Evolutionary conservation across 495 filamentous ascomycete species (phyloP), one percentile per base, ranked within the genome.

Genomic region (Annulohypoxylon nitens): DNA sequence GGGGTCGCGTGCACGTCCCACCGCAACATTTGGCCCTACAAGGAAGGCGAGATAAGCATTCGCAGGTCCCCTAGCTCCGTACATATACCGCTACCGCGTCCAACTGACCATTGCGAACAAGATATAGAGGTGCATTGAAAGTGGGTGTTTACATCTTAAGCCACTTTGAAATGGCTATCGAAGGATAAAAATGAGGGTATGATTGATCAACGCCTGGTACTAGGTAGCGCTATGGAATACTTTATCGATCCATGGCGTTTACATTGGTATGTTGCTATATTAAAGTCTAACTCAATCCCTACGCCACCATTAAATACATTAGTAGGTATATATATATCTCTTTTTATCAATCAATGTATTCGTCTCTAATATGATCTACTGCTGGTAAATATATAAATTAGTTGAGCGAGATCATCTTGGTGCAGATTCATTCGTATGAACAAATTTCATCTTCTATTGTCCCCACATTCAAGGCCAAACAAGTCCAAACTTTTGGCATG

Each of bases 41-140:
- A 50, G 64, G 64, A 67, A 67, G 64, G 64, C 37, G 23, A 67
- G 41, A 51, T 59, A 48, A 51, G 16, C 51, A 59, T 47, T 12
- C 14, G 23, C 33, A 45, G 51, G 2, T 8, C 37, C 14, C 12
- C 53, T 43, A 36, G 41, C 36, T 26, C 51, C 63, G 5, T 66
- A 58, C 23, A 2, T 26, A 14, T 8, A 8, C 1, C 50, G 23
- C 43, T 47, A 55, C 34, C 20, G 41, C 61, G 34, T 43, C 20
- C 23, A 30, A 16, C 36, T 59, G n/a, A n/a, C 36, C 12, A 6
- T 41, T 37, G 20, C 16, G 6, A 18, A 8, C 43, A 16, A 20
- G 3, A 47, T 12, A 1, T 47, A 20, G 12, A 47, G 43, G 18
- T 30, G 20, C 7, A 53, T 57, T 57, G 25, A n/a, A 57, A 36